These are phyloP conservation scores for Thelonectria blattea DNA, from an alignment of 2,329 filamentous ascomycete genomes.

Conservation along the genomic window DNA sequence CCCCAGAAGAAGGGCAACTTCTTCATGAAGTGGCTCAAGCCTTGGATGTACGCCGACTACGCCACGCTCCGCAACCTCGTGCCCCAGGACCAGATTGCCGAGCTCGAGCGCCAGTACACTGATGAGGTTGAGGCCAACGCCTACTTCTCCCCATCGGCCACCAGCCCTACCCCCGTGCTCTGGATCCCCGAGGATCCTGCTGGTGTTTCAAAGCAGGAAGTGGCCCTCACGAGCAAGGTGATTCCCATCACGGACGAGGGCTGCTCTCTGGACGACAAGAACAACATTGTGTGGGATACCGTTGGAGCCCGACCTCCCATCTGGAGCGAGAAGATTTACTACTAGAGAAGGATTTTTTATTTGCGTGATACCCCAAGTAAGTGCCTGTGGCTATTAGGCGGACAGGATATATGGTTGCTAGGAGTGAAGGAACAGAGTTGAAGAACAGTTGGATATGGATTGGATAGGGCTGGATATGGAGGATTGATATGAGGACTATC, in stretches of 20 bases:
- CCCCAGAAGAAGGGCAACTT: conserved; percentile 57
- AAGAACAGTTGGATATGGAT: neutral
- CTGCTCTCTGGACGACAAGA: conserved; percentile 71
- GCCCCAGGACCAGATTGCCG: conserved; percentile 58
- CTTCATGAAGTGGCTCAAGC: conserved; percentile 70
- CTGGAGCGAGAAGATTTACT: conserved; percentile 53
- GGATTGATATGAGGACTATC: neutral
- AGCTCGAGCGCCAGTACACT: conserved; percentile 62
- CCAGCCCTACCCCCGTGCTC: conserved; percentile 64
- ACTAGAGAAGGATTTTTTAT: conserved; percentile 43
- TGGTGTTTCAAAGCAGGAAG: conserved; percentile 74
- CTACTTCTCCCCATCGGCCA: conserved; percentile 75
- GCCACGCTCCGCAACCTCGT: conserved; percentile 72
- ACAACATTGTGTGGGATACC: conserved; percentile 50
- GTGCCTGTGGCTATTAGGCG: conserved; percentile 32
- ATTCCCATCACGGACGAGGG: conserved; percentile 77
- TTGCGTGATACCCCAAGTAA: conserved; percentile 36
- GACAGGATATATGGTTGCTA: conserved; percentile 30
- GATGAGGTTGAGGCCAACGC: conserved; percentile 68
- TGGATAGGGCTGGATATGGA: neutral
- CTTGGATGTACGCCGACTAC: conserved; percentile 79
- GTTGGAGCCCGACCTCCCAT: conserved; percentile 51
- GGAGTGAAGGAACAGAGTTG: neutral
- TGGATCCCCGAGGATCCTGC: conserved; percentile 78
- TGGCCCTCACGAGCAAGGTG: conserved; percentile 68